These are phyloP conservation scores for Penicillium fuscoglaucum DNA, from an alignment of 2,329 filamentous ascomycete genomes.

Conservation along the genomic window DNA sequence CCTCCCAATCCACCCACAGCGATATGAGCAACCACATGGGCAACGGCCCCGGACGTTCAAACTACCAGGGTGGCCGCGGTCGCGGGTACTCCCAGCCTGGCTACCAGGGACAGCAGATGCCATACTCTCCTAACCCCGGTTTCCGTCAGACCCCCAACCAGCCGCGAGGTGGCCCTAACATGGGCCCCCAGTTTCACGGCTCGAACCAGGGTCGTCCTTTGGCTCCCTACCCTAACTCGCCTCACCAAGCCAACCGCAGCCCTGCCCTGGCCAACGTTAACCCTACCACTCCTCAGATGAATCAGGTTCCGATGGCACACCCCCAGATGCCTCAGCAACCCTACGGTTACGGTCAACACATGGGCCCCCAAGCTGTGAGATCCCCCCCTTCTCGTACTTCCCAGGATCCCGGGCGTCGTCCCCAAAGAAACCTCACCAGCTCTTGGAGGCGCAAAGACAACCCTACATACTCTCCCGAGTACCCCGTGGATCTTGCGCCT, in stretches of 20 bases:
- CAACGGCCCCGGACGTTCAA: slow-evolving; percentile 56
- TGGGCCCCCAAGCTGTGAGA: slow-evolving; percentile 63
- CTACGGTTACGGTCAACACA: slow-evolving; percentile 58
- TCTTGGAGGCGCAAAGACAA: background rate
- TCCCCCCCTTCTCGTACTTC: slow-evolving; percentile 37
- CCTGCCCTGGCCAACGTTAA: slow-evolving; percentile 66
- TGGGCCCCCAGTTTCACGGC: slow-evolving; percentile 54
- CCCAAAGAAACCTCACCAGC: slow-evolving; percentile 17
- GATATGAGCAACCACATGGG: slow-evolving; percentile 61
- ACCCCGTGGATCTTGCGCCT: slow-evolving; percentile 62
- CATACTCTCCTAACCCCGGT: slow-evolving; percentile 55
- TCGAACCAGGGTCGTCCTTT: slow-evolving; percentile 45
- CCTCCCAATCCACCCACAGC: slow-evolving; percentile 77
- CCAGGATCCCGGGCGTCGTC: slow-evolving; percentile 30
- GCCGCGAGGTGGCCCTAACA: slow-evolving; percentile 52
- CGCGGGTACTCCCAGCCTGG: slow-evolving; percentile 57
- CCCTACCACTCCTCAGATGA: slow-evolving; percentile 70
- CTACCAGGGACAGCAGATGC: slow-evolving; percentile 52
- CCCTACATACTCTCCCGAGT: slow-evolving; percentile 25
- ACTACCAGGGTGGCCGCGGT: slow-evolving; percentile 57
- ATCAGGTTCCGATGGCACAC: slow-evolving; percentile 66
- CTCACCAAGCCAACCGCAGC: slow-evolving; percentile 64
- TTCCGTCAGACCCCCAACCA: slow-evolving; percentile 55
- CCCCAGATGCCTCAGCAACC: slow-evolving; percentile 63
- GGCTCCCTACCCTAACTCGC: slow-evolving; percentile 60